Evolutionary conservation across 306 rosid genomes (phyloP).

Genomic region (Hylodesmum podocarpum): DNA sequence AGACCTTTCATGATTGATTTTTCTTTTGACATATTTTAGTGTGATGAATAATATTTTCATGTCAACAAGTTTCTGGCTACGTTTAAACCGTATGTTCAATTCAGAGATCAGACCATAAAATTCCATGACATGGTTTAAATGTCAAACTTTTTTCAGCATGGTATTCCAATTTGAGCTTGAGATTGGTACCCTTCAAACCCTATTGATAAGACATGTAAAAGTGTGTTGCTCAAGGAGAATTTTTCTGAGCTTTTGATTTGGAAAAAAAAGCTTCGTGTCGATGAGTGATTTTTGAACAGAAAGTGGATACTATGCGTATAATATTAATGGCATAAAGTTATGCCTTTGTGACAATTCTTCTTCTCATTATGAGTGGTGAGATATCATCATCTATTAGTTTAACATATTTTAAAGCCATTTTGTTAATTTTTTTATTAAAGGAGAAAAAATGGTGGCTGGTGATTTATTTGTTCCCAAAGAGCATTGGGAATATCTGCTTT

Average conservation of each 20-base stretch:
- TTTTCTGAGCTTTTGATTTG: neutral
- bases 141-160: neutral
- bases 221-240: neutral
- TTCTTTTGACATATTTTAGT: neutral
- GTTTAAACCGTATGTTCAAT: neutral
- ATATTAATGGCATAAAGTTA: neutral
- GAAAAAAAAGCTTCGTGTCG: neutral
- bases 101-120: neutral
- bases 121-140: neutral
- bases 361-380: neutral
- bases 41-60: neutral
- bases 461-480: slow-evolving; percentile 5
- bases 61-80: neutral
- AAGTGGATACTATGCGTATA: neutral
- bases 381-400: neutral
- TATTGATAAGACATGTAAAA: neutral
- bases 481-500: neutral
- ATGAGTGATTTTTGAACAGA: neutral
- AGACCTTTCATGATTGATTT: neutral
- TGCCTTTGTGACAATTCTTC: neutral
- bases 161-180: neutral
- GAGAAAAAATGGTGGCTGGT: neutral
- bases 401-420: neutral
- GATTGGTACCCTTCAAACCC: neutral
- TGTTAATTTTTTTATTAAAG: neutral